phyloP scores from a whole-genome alignment of 2,329 filamentous ascomycete genomes.

The Penicillium sp. region DNA sequence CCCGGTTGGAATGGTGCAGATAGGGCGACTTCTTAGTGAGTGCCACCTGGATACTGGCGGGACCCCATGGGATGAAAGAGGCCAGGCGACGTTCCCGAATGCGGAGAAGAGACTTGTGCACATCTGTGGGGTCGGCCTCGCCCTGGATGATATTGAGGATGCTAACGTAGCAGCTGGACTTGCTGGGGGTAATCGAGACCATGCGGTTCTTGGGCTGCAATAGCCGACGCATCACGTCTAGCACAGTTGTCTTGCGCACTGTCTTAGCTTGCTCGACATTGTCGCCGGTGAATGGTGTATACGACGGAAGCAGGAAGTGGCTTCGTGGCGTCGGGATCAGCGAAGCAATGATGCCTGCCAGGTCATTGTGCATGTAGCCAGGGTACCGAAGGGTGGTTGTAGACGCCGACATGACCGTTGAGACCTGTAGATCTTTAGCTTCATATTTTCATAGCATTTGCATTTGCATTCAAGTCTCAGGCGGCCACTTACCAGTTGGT shows the following conservation, averaged over 20 bases:
- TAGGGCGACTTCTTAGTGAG: slow-evolving; percentile 96
- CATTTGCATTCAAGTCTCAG: too few species aligned
- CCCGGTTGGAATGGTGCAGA: slow-evolving; percentile 88
- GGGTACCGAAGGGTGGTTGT: slow-evolving; percentile 96
- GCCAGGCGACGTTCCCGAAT: slow-evolving; percentile 93
- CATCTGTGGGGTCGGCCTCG: slow-evolving; percentile 94
- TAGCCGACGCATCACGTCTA: slow-evolving; percentile 95
- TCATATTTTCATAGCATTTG: too few species aligned
- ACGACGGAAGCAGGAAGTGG: slow-evolving; percentile 98
- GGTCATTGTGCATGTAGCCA: slow-evolving; percentile 99
- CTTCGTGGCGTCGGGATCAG: slow-evolving; percentile 95
- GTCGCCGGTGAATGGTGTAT: slow-evolving; percentile 96
- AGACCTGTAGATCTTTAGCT: slow-evolving; percentile 58
- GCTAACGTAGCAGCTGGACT: slow-evolving; percentile 98
- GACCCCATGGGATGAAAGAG: slow-evolving; percentile 98
- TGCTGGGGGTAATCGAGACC: slow-evolving; percentile 93
- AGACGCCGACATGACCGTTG: slow-evolving; percentile 97
- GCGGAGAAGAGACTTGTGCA: slow-evolving; percentile 95
- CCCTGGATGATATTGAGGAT: slow-evolving; percentile 99
- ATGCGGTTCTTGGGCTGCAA: slow-evolving; percentile 99
- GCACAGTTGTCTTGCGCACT: slow-evolving; percentile 94
- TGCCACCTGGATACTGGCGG: slow-evolving; percentile 95
- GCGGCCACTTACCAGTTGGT: slow-evolving; percentile 71
- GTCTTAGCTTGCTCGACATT: slow-evolving; percentile 97
- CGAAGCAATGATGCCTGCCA: slow-evolving; percentile 94